Conservation (phyloP, 257 asterid species). For the Solanum bulbocastanum region DNA sequence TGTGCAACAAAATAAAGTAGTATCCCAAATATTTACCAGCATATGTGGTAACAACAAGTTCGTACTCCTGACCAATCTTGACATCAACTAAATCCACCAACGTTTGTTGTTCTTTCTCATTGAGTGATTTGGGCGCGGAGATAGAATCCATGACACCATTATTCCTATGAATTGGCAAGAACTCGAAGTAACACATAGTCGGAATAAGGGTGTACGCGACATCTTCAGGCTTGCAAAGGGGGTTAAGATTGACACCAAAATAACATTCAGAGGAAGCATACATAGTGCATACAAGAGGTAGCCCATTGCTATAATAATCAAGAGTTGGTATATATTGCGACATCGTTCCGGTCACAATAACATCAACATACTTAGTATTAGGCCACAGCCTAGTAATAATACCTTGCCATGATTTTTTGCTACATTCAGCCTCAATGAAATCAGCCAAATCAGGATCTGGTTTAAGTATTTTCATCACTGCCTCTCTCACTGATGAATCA, state of each 20-base stretch:
- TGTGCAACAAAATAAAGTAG: background rate
- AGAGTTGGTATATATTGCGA: conserved; percentile 6
- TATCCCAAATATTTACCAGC: conserved; percentile 15
- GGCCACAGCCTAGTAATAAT: conserved; percentile 14
- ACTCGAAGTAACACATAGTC: conserved; percentile 35
- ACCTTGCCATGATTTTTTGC: conserved; percentile 26
- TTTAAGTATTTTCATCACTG: conserved; percentile 12
- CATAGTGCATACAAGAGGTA: conserved; percentile 35
- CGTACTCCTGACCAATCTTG: background rate
- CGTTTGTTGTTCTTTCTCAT: conserved; percentile 1
- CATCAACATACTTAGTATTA: background rate
- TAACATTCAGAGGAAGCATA: conserved; percentile 7
- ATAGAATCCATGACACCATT: background rate
- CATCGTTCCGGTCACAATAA: background rate
- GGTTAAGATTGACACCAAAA: conserved; percentile 34
- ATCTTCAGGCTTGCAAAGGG: conserved; percentile 28
- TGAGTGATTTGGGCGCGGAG: background rate
- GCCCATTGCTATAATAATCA: conserved; percentile 31
- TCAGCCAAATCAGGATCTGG: conserved; percentile 15
- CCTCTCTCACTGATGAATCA: conserved; percentile 15
- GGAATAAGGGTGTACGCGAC: conserved; percentile 38
- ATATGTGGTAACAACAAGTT: conserved; percentile 22
- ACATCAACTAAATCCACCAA: conserved; percentile 24
- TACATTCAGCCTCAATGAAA: conserved; percentile 21
- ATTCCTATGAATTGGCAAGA: conserved; percentile 19